Percentiles rank a stretch among this genome's conserved stretches.
These are phyloP conservation scores for Apiospora kogelbergensis DNA, from an alignment of 2,329 filamentous ascomycete species.

Conservation along the genomic window DNA sequence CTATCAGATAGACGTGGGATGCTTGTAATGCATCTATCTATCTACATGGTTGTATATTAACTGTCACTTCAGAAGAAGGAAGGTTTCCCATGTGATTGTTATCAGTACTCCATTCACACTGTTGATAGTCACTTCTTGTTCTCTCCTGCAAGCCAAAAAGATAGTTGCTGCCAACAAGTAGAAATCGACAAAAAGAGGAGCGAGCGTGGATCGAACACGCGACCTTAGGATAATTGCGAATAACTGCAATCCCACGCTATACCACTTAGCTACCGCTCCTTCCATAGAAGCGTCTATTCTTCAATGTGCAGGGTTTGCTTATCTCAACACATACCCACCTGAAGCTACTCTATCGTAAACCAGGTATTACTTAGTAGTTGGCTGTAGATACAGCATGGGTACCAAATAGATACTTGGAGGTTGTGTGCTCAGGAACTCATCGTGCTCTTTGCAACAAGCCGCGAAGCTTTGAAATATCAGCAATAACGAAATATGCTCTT, in stretches of 20 bases:
- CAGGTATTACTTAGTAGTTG: no score
- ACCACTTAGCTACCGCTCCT: conserved; percentile 5
- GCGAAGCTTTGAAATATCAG: background rate
- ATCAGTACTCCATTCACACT: no score
- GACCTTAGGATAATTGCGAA: conserved; percentile 3
- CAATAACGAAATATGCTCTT: background rate
- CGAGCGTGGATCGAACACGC: conserved; percentile 6
- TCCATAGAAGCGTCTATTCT: no score
- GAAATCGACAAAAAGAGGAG: background rate
- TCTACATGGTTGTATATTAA: background rate
- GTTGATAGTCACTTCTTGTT: no score
- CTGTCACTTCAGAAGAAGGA: background rate
- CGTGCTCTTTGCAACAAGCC: background rate
- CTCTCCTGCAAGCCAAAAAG: background rate
- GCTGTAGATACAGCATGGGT: no score
- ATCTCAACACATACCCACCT: no score
- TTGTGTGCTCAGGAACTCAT: background rate
- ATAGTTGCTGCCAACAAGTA: no score
- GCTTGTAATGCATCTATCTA: background rate
- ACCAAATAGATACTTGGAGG: no score
- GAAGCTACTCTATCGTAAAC: no score
- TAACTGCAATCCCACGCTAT: conserved; percentile 6
- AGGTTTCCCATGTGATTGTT: background rate
- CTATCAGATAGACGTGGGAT: background rate
- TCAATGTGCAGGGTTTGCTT: no score